A percentile compares a stretch with the other conserved stretches of the same genome.
phyloP scores from a whole-genome alignment of 1,139 yeast species.

The Saccharomyces hybrid region DNA sequence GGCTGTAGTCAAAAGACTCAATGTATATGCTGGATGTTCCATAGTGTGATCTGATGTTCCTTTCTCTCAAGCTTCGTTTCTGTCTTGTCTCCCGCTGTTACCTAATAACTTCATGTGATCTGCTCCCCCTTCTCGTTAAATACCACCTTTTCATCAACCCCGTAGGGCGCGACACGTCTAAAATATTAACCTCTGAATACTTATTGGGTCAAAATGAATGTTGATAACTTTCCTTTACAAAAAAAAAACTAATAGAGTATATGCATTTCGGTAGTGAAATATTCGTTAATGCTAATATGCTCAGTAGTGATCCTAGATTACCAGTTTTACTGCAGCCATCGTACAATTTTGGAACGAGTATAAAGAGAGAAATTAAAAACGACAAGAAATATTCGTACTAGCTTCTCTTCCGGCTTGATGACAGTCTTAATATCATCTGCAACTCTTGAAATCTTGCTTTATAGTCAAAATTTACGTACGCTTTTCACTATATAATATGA shows the following conservation, averaged over 20 bases:
- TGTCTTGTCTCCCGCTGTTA: neutral
- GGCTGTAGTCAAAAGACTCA: slow-evolving; percentile 62
- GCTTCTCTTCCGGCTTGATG: neutral
- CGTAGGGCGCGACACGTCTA: neutral
- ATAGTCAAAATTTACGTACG: neutral
- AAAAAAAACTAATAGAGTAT: too few relatives aligned
- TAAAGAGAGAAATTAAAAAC: neutral
- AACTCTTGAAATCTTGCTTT: neutral
- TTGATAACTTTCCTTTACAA: neutral
- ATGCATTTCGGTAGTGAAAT: too few relatives aligned
- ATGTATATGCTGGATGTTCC: slow-evolving; percentile 77
- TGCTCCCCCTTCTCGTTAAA: neutral
- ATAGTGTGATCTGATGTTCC: slow-evolving; percentile 14
- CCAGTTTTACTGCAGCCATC: neutral
- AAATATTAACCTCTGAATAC: neutral
- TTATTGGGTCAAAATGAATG: neutral
- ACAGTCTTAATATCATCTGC: neutral
- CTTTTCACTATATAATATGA: neutral
- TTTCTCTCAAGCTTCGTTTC: neutral
- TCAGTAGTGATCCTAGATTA: neutral
- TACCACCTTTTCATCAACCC: neutral
- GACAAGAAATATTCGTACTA: neutral
- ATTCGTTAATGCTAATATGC: neutral
- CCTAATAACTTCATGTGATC: neutral
- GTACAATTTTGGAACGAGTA: neutral